Conservation (phyloP, 2,329 filamentous ascomycete genomes). For the Epichloe sylvatica region DNA sequence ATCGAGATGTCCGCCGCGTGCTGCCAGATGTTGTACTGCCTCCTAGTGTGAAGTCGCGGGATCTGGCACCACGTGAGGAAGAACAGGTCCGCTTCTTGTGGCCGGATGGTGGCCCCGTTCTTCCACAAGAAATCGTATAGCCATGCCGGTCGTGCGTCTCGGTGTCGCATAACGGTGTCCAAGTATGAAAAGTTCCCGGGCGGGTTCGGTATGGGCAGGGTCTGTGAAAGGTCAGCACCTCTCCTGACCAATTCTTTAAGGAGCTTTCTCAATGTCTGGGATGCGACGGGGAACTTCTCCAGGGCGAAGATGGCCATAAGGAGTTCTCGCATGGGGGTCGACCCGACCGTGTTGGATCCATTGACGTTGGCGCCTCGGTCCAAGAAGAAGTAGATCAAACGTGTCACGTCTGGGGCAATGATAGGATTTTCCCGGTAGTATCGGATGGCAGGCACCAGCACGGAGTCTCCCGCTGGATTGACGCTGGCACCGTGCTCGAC, state of each 20-base stretch:
- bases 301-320: neutral
- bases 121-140: neutral
- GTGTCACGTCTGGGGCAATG: neutral
- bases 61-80: neutral
- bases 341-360: neutral
- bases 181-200: neutral
- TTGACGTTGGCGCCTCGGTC: conserved; percentile 1
- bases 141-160: neutral
- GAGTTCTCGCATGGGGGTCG: neutral
- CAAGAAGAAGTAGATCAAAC: neutral
- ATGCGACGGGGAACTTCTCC: neutral
- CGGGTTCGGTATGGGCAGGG: neutral
- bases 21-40: neutral
- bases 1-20: neutral
- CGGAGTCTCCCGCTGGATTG: neutral
- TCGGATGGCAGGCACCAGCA: neutral
- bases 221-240: neutral
- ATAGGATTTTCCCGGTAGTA: neutral
- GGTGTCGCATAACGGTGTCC: neutral
- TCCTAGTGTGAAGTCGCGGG: neutral
- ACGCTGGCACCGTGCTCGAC: neutral
- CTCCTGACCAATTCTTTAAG: neutral
- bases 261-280: neutral
- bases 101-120: neutral
- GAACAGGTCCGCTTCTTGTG: neutral